These are phyloP conservation scores for Gastrolobium bilobum DNA, from an alignment of 306 rosid genomes.

Conservation along the genomic window DNA sequence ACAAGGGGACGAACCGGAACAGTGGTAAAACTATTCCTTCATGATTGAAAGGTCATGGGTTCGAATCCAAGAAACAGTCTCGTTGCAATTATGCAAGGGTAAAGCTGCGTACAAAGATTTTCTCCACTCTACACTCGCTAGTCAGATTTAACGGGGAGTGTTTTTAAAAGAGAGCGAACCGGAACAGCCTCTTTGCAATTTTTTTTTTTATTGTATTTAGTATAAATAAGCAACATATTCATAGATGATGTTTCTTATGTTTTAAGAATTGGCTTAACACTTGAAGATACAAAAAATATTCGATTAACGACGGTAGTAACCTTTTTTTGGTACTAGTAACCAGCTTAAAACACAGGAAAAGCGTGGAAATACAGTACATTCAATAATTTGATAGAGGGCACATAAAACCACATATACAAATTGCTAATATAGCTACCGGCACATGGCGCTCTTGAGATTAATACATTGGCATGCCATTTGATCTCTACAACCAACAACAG, in stretches of 20 bases:
- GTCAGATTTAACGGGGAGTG: too few species aligned
- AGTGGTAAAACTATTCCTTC: too few species aligned
- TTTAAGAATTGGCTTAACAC: neutral
- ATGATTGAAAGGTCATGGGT: too few species aligned
- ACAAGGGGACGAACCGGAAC: too few species aligned
- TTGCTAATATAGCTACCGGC: neutral
- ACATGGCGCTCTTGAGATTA: slow-evolving; percentile 9
- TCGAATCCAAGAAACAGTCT: too few species aligned
- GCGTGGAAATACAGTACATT: neutral
- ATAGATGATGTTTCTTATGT: neutral
- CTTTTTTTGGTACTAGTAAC: neutral
- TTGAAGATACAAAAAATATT: neutral
- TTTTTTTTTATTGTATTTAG: neutral
- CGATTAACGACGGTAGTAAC: neutral
- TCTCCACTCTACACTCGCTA: too few species aligned
- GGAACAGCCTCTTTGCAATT: too few species aligned
- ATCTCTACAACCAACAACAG: neutral
- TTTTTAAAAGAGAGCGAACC: too few species aligned
- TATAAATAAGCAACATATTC: neutral
- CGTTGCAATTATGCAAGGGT: too few species aligned
- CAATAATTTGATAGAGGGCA: neutral
- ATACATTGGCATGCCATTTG: slow-evolving; percentile 4
- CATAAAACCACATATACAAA: slow-evolving; percentile 38
- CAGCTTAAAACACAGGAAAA: neutral
- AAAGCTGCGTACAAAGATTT: too few species aligned